Evolutionary conservation across 805 yeast genomes (phyloP), one percentile per base, ranked within the genome.

Genomic region (Nakazawaea laoshanensis): DNA sequence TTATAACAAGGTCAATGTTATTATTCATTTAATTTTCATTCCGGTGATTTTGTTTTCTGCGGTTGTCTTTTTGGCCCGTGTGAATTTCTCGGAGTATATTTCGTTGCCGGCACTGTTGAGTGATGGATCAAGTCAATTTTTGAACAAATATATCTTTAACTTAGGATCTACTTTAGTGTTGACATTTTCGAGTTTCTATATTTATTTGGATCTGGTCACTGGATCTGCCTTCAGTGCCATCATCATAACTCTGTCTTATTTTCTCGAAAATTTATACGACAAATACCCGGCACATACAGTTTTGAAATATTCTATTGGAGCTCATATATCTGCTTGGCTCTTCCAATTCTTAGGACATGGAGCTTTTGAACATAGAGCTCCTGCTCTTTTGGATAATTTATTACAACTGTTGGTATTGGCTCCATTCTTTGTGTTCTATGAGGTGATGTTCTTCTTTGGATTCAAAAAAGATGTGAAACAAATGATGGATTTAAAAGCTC

Each of bases 281-380:
- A 8, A 21, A 33, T 41, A 32, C 44, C 26, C 30, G 19, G 17
- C 25, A 6, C 14, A 42, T 25, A 42, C 57, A 45, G 48, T 52
- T 41, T 35, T 49, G 22, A 40, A 46, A 16, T 42, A 35, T 9
- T 62, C 74, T 0, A 36, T 59, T n/a, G 44, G 35, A 1, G 44
- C 71, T 12, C 82, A 80, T 50, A 50, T 67, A 1, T 23, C 59
- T 2, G 60, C 82, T 7, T 89, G 98, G 97, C 47, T 75, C 11
- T 75, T 74, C 5, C 97, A 92, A 48, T 87, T 89, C 53, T 63
- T 79, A 31, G 96, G 96, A 4, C 97, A 92, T 50, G 89, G 82
- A 2, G 63, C 70, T 8, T 83, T 75, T 48, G 98, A 89, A 50
- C 67, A 65, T 39, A 65, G 85, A 26, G 82, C 87, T 1, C 98